Percentiles rank a stretch among this genome's conserved stretches.
Conservation (phyloP, 495 filamentous ascomycete species). For the Zalerion maritima region DNA sequence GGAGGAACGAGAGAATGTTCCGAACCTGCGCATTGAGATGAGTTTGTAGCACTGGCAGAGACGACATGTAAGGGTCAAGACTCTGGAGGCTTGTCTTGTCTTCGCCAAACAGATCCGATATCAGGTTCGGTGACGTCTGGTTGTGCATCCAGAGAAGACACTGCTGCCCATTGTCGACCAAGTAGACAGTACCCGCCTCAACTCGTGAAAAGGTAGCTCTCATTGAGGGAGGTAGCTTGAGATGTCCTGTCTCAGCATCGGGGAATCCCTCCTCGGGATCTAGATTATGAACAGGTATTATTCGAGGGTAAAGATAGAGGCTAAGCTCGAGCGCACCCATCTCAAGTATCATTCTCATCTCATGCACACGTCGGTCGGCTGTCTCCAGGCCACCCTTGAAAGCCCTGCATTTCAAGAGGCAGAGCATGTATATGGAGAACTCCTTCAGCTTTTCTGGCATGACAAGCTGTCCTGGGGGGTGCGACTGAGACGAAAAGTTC, state of each 20-base stretch:
- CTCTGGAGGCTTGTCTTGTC: constrained; percentile 53
- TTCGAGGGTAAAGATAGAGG: constrained; percentile 88
- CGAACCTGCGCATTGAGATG: constrained; percentile 91
- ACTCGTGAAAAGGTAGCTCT: constrained; percentile 84
- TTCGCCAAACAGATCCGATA: constrained; percentile 81
- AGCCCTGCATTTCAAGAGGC: constrained; percentile 76
- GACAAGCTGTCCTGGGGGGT: constrained; percentile 86
- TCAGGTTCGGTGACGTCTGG: constrained; percentile 58
- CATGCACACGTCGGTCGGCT: constrained; percentile 81
- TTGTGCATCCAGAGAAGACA: constrained; percentile 85
- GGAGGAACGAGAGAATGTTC: constrained; percentile 80
- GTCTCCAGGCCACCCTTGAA: constrained; percentile 90
- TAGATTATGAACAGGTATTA: constrained; percentile 84
- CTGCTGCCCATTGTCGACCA: constrained; percentile 92
- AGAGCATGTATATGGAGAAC: constrained; percentile 94
- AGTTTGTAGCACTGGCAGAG: constrained; percentile 66
- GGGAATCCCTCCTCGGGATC: constrained; percentile 78
- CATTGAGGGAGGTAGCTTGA: constrained; percentile 59
- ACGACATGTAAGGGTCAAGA: constrained; percentile 68
- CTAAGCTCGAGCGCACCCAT: constrained; percentile 77
- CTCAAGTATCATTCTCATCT: constrained; percentile 75
- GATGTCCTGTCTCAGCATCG: constrained; percentile 64
- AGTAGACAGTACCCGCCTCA: constrained; percentile 90
- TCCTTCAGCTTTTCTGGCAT: constrained; percentile 94
- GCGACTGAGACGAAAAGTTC: constrained; percentile 60